Conservation (phyloP, 306 rosid species). For the Begonia loranthoides region DNA sequence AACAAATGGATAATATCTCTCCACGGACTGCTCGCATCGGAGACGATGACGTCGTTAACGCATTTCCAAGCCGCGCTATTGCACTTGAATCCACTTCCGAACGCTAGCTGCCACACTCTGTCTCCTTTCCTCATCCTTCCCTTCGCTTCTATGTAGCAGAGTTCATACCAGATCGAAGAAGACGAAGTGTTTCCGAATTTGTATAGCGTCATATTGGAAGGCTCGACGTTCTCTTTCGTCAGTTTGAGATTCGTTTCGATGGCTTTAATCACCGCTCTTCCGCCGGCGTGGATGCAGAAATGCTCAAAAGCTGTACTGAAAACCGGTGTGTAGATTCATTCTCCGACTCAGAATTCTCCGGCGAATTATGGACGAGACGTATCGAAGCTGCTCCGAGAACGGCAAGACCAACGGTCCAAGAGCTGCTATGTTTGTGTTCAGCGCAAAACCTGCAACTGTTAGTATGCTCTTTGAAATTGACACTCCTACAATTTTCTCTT, state of each 20-base stretch:
- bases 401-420: constrained; percentile 82
- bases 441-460: constrained; percentile 82
- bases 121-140: constrained; percentile 42
- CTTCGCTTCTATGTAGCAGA: constrained; percentile 49
- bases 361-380: constrained; percentile 43
- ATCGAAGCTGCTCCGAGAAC: constrained; percentile 69
- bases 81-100: constrained; percentile 51
- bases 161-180: constrained; percentile 51
- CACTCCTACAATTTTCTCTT: constrained; percentile 65
- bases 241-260: no score
- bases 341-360: constrained; percentile 55
- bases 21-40: constrained; percentile 32
- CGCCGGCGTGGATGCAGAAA: no score
- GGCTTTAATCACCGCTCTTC: no score
- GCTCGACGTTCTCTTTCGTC: no score
- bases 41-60: constrained; percentile 9
- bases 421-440: constrained; percentile 67
- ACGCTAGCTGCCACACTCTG: constrained; percentile 54
- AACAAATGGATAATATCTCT: constrained; percentile 26
- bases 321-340: constrained; percentile 84
- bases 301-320: constrained; percentile 65
- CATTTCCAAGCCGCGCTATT: constrained; percentile 47
- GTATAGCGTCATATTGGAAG: constrained; percentile 27
- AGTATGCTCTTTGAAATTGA: constrained; percentile 58
- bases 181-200: constrained; percentile 53